phyloP scores from a whole-genome alignment of 805 yeast genomes.

The Lipomyces chichibuensis region DNA sequence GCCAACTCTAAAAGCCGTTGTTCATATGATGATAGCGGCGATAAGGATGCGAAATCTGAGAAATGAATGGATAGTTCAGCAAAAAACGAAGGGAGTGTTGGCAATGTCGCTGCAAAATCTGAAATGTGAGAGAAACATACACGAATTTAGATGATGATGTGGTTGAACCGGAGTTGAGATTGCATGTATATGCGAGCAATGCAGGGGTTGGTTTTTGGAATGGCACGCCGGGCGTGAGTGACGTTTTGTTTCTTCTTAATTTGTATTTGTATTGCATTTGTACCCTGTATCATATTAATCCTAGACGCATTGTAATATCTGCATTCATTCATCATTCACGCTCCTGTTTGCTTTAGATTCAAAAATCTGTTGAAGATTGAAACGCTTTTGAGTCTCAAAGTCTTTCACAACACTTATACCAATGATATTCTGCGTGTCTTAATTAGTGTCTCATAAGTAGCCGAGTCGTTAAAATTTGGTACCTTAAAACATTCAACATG shows the following conservation, averaged over 20 bases:
- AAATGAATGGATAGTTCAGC: slow-evolving; percentile 22
- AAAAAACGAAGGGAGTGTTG: not conserved
- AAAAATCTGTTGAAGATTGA: slow-evolving; percentile 80
- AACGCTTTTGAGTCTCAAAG: slow-evolving; percentile 64
- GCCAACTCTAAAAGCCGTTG: slow-evolving; percentile 39
- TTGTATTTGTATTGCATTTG: not conserved
- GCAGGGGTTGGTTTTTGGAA: not conserved
- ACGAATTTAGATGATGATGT: not conserved
- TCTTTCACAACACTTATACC: slow-evolving; percentile 80
- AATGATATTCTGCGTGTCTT: slow-evolving; percentile 57
- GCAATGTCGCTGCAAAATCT: not conserved
- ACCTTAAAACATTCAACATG: slow-evolving; percentile 82
- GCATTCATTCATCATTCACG: not conserved
- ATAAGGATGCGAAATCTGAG: slow-evolving; percentile 40
- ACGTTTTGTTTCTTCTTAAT: not conserved
- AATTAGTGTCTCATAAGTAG: not conserved
- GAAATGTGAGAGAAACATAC: not conserved
- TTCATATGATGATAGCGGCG: slow-evolving; percentile 41
- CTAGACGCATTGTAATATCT: not conserved
- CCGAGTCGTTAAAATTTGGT: not conserved
- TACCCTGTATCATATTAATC: slow-evolving; percentile 1
- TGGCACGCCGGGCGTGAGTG: not conserved
- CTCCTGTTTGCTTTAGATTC: slow-evolving; percentile 18
- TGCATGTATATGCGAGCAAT: not conserved
- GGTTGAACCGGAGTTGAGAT: not conserved